phyloP scores from a whole-genome alignment of 2,329 filamentous ascomycete genomes.

The Onygenales sp. region DNA sequence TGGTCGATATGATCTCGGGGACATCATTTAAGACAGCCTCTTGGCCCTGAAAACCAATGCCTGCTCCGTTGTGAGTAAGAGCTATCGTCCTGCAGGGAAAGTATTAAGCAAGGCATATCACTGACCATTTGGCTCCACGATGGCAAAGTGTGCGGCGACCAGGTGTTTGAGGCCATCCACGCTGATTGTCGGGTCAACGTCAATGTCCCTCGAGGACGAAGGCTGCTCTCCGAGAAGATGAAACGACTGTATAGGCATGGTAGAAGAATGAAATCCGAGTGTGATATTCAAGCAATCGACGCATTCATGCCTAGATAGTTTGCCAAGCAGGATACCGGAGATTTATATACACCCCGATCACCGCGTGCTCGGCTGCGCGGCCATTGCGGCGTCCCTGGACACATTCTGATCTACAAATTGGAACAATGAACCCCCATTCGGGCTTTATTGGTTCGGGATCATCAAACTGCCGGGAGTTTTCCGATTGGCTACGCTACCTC shows the following conservation, averaged over 20 bases:
- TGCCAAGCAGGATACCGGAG: too few species aligned
- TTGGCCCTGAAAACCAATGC: neutral
- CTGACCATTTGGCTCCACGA: neutral
- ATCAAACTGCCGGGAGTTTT: too few species aligned
- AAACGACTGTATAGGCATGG: neutral
- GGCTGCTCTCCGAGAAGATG: neutral
- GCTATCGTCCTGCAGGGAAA: too few species aligned
- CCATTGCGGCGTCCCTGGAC: too few species aligned
- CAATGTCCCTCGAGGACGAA: neutral
- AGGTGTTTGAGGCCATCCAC: neutral
- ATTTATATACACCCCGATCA: too few species aligned
- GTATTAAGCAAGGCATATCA: neutral
- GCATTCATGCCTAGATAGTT: too few species aligned
- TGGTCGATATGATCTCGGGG: neutral
- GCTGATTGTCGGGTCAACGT: neutral
- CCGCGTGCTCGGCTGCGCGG: too few species aligned
- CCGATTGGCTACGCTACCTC: too few species aligned
- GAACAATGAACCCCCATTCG: too few species aligned
- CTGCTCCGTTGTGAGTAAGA: neutral
- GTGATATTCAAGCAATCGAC: too few species aligned
- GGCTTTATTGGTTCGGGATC: too few species aligned
- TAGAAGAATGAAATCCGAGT: neutral
- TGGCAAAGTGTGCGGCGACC: neutral
- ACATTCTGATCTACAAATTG: too few species aligned
- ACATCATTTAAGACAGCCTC: neutral